Evolutionary conservation across 179 eudicot species (phyloP).

Genomic region (Vitellaria paradoxa): DNA sequence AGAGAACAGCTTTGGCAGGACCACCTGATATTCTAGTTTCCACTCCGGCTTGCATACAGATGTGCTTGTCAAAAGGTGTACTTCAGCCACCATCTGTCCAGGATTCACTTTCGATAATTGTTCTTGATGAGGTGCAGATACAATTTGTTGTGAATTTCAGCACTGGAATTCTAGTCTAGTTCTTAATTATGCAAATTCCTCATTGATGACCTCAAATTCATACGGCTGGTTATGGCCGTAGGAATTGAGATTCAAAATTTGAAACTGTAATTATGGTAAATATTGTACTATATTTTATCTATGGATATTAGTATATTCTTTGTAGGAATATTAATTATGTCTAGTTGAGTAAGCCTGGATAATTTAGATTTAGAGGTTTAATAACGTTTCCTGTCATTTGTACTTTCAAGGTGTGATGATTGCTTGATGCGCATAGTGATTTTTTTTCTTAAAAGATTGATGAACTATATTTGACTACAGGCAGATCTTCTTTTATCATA

Average conservation of each 20-base stretch:
- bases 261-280: not conserved
- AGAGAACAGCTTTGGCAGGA: constrained; percentile 74
- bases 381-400: not conserved
- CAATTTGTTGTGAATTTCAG: not conserved
- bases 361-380: too few species aligned
- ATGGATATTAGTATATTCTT: not conserved
- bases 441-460: not conserved
- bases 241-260: not conserved
- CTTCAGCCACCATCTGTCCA: constrained; percentile 67
- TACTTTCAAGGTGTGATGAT: not conserved
- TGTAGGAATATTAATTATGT: not conserved
- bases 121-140: constrained; percentile 80
- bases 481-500: constrained; percentile 96
- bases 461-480: constrained; percentile 36
- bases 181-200: not conserved
- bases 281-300: not conserved
- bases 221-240: not conserved
- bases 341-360: not conserved
- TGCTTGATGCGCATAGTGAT: not conserved
- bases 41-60: constrained; percentile 79
- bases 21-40: constrained; percentile 85
- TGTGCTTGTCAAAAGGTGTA: constrained; percentile 53
- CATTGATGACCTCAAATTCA: not conserved
- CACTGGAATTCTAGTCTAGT: not conserved
- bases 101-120: constrained; percentile 80